Base-by-base conservation (phyloP, 2,329 filamentous ascomycete species). In the Colletotrichum scovillei region DNA sequence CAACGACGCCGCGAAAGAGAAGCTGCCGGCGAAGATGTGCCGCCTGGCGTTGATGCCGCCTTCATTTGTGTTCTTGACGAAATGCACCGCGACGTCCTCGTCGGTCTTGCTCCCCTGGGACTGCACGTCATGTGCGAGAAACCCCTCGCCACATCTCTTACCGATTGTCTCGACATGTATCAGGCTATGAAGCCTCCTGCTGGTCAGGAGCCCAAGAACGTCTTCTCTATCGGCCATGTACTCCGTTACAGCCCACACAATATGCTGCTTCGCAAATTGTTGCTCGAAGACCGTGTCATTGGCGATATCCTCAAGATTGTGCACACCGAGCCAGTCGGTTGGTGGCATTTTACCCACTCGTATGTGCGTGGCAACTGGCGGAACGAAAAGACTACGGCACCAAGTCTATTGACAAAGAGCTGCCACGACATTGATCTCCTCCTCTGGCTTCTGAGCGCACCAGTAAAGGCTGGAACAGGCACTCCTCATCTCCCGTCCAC, bases 341-440 rank as follows among this genome's bases (percentile, higher is more conserved):
- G 93, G 92, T 98, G 95, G 94, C 97, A 98, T 81, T 98, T 97
- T 80, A 88, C 93, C 0, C 95, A 98, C 81, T 95, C 92, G 55
- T 98, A 96, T 78, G 96, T 98, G 46, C 90, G 94, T 58, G 97
- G 97, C 19, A 98, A 98, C 83, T 98, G 97, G 97, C 91, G 96
- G 6, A 94, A 94, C 75, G 91, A 94, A 76, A 92, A 91, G 0
- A 92, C 86, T 5, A 92, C 89, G n/a, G 95, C 89, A 28, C 96
- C 92, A 7, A 96, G 94, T 1, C 87, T 99, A 1, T 88, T 99
- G 35, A 98, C 96, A 3, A 99, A 98, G 83, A 97, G 94, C 72
- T 98, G 97, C 77, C 97, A 99, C 79, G 97, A 99, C 78, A 94
- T 99, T 63, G 97, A 99, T 80, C 91, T 98, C 70, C 84, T 98